Percentiles rank a stretch among this genome's conserved stretches.
Evolutionary conservation across 257 asterid genomes (phyloP).

Genomic region (Solanum paucissectum): DNA sequence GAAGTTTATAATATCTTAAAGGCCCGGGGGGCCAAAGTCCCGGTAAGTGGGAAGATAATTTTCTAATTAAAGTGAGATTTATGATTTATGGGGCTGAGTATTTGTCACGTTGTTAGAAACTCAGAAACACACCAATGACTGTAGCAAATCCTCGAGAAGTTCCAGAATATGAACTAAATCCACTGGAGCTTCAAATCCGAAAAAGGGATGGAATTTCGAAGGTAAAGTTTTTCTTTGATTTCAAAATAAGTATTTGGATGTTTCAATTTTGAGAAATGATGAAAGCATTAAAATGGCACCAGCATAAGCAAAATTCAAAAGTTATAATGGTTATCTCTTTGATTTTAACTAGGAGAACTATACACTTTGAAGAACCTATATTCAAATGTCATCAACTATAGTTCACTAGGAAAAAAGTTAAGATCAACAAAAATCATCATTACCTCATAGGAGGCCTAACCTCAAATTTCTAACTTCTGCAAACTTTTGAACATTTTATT

Average conservation of each 20-base stretch:
- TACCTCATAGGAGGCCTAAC: not conserved
- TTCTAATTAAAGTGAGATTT: not conserved
- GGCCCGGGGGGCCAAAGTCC: constrained; percentile 91
- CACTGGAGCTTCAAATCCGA: constrained; percentile 82
- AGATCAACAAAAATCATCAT: not conserved
- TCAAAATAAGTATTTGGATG: not conserved
- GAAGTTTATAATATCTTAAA: constrained; percentile 75
- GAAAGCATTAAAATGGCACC: not conserved
- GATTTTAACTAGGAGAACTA: not conserved
- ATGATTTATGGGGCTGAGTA: constrained; percentile 11
- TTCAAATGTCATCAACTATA: not conserved
- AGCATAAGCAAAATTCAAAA: not conserved
- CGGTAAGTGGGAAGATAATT: constrained; percentile 35
- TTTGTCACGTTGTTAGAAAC: constrained; percentile 52
- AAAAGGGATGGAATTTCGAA: constrained; percentile 85
- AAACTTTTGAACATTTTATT: not conserved
- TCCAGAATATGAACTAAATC: constrained; percentile 97
- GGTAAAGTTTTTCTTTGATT: constrained; percentile 30
- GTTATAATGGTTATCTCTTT: not conserved
- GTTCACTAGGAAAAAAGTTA: not conserved
- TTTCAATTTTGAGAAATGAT: not conserved
- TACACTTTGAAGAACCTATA: not conserved
- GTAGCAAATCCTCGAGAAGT: constrained; percentile 95
- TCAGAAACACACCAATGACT: constrained; percentile 91
- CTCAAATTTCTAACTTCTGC: not conserved